phyloP scores from a whole-genome alignment of 1,284 basidiomycete genomes.

The Athelia psychrophila region DNA sequence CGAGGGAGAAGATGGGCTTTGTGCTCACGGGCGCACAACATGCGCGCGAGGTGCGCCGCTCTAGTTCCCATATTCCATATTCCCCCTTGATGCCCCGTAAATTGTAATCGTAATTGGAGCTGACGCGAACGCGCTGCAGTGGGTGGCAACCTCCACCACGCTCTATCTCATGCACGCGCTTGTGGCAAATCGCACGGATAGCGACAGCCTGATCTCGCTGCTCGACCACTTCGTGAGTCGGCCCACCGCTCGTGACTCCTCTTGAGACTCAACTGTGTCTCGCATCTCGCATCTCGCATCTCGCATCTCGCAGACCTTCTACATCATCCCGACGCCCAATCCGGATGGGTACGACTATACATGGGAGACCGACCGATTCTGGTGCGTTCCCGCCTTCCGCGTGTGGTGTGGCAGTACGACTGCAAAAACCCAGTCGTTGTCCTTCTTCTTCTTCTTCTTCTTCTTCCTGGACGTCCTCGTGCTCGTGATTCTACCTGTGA shows the following conservation, averaged over 20 bases:
- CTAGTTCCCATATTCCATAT: neutral
- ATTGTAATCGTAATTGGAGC: too few relatives aligned
- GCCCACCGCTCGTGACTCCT: neutral
- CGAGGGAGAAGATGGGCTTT: constrained; percentile 47
- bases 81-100: too few relatives aligned
- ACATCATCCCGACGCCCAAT: constrained; percentile 78
- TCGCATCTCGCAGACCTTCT: constrained; percentile 75
- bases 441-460: too few relatives aligned
- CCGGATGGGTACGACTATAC: constrained; percentile 82
- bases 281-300: too few relatives aligned
- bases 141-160: constrained; percentile 76
- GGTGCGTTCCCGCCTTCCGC: constrained; percentile 41
- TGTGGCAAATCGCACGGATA: constrained; percentile 45
- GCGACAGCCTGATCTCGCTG: constrained; percentile 44
- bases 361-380: constrained; percentile 68
- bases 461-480: too few relatives aligned
- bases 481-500: too few relatives aligned
- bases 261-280: neutral
- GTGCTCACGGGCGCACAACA: constrained; percentile 79
- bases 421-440: neutral
- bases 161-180: constrained; percentile 75
- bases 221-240: constrained; percentile 52
- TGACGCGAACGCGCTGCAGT: constrained; percentile 41
- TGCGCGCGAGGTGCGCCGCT: constrained; percentile 63
- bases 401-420: too few relatives aligned